Conservation (phyloP, 306 rosid species). For the Psophocarpus tetragonolobus region DNA sequence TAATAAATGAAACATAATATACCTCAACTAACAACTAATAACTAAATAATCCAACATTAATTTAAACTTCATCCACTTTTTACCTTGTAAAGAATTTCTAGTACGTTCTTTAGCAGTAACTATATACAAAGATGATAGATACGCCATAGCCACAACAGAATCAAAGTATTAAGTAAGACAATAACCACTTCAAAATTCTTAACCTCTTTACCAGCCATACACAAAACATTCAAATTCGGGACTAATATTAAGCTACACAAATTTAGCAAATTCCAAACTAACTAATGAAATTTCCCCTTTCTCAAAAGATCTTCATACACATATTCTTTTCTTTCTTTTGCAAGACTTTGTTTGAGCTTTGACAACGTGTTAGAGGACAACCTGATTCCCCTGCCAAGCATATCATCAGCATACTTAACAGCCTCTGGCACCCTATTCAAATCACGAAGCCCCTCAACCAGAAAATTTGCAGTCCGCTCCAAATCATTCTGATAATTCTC, state of each 20-base stretch:
- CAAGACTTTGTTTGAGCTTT: conserved; percentile 58
- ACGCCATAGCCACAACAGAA: background rate
- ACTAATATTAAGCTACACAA: background rate
- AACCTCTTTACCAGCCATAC: background rate
- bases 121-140: background rate
- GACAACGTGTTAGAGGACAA: conserved; percentile 53
- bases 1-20: too few species aligned
- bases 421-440: conserved; percentile 59
- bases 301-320: conserved; percentile 52
- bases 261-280: conserved; percentile 16
- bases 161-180: conserved; percentile 7
- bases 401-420: conserved; percentile 69
- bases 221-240: background rate
- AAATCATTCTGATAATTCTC: conserved; percentile 48
- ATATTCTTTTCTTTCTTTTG: conserved; percentile 46
- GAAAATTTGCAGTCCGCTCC: conserved; percentile 52
- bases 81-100: background rate
- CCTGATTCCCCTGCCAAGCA: conserved; percentile 59
- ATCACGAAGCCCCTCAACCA: conserved; percentile 55
- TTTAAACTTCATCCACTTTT: background rate
- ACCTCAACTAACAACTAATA: too few species aligned
- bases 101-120: conserved; percentile 7
- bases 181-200: conserved; percentile 6
- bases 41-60: too few species aligned
- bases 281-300: conserved; percentile 49